phyloP scores from a whole-genome alignment of 2,329 filamentous ascomycete species.

The Rutstroemia sp. region DNA sequence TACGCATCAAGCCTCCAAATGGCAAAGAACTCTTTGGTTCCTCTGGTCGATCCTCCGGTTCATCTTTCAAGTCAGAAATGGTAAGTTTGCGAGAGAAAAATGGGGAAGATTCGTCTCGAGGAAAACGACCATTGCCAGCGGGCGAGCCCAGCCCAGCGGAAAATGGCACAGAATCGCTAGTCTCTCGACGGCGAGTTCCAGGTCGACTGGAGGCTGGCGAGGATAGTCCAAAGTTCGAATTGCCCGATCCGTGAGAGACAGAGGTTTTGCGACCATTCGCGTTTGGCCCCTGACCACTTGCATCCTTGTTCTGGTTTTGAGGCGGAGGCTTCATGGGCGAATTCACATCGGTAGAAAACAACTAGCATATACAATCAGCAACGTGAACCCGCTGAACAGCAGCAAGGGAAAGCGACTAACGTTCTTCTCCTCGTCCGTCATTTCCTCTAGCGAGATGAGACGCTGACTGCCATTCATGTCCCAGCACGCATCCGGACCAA shows the following conservation, averaged over 20 bases:
- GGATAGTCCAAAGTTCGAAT: constrained; percentile 58
- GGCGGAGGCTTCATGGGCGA: constrained; percentile 82
- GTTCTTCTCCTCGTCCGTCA: constrained; percentile 56
- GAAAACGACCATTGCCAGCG: constrained; percentile 48
- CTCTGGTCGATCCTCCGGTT: constrained; percentile 44
- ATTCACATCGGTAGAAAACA: constrained; percentile 83
- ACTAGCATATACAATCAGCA: constrained; percentile 40
- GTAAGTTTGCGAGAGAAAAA: constrained; percentile 48
- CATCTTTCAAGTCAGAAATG: constrained; percentile 43
- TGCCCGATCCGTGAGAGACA: constrained; percentile 56
- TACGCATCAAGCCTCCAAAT: constrained; percentile 44
- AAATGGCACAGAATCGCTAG: constrained; percentile 56
- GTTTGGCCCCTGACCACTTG: constrained; percentile 47
- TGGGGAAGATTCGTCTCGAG: constrained; percentile 53
- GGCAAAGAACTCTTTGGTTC: constrained; percentile 33
- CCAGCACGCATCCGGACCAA: constrained; percentile 92
- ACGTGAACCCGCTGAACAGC: background rate
- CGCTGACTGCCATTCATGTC: constrained; percentile 61
- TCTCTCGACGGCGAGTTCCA: constrained; percentile 74
- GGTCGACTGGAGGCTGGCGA: constrained; percentile 70
- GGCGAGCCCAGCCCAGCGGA: constrained; percentile 48
- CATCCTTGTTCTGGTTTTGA: constrained; percentile 53
- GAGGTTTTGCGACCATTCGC: constrained; percentile 73
- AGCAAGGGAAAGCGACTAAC: constrained; percentile 33
- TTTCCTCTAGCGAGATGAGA: constrained; percentile 65